Evolutionary conservation across 768 basidiomycete species (phyloP).

Genomic region (Sporobolomyces pararoseus): DNA sequence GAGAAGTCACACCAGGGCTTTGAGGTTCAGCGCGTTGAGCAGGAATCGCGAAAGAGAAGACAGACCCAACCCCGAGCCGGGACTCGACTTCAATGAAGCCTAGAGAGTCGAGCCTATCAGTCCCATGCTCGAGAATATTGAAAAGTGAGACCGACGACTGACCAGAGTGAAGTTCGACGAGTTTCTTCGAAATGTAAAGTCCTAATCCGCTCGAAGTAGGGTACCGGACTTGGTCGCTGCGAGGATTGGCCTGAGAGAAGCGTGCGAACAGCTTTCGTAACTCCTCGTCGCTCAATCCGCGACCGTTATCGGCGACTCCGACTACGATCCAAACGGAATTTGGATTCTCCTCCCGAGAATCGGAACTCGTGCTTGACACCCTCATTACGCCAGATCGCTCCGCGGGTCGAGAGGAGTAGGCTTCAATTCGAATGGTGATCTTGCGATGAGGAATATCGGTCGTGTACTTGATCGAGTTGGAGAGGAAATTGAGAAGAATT

Average conservation of each 20-base stretch:
- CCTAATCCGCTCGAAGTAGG: constrained; percentile 34
- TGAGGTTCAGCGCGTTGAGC: constrained; percentile 4
- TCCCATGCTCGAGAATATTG: not conserved
- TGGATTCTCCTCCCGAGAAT: not conserved
- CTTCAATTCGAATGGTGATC: constrained; percentile 26
- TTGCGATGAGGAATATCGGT: constrained; percentile 9
- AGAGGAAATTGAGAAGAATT: constrained; percentile 33
- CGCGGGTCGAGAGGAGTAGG: constrained; percentile 1
- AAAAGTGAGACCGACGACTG: not conserved
- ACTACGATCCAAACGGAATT: constrained; percentile 18
- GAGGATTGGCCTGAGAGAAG: constrained; percentile 34
- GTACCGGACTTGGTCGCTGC: constrained; percentile 15
- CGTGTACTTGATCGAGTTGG: constrained; percentile 24
- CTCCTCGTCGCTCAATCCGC: constrained; percentile 27
- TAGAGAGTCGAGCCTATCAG: not conserved
- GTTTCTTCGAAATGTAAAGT: constrained; percentile 38
- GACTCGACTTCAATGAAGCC: constrained; percentile 37
- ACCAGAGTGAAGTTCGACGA: constrained; percentile 39
- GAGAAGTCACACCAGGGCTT: not conserved
- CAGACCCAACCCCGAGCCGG: constrained; percentile 7
- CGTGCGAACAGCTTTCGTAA: constrained; percentile 31
- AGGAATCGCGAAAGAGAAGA: constrained; percentile 40
- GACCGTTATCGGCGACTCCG: constrained; percentile 32
- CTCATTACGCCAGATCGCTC: not conserved
- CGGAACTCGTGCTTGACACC: not conserved